Base-by-base conservation (phyloP, 1,284 basidiomycete genomes). In the Microbotryum silenes-acaulis region DNA sequence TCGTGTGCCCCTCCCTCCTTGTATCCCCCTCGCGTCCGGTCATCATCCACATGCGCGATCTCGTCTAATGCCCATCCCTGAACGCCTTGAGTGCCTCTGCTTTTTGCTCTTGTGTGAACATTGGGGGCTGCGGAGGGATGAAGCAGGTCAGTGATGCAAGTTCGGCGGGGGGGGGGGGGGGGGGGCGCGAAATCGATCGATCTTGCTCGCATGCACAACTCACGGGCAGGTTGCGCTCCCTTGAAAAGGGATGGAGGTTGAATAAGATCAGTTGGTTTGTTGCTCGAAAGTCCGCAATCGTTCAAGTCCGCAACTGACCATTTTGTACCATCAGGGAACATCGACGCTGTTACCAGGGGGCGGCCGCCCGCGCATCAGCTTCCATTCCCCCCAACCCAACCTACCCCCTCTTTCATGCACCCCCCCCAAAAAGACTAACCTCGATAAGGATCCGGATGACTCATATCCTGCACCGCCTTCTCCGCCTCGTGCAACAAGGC, bases 391-490 rank as follows among this genome's bases (percentile, higher is more conserved):
- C 27, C 50, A 25, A 51, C 51, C 5, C 27, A 27, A 27, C 5
- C 27, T 27, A 27, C 27, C 6, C 6, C 27, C 27, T 27, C 27
- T 5, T 27, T 6, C 27, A 4, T 25, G 3, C 25, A 25, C 25
- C 2, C 3, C 1, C 3, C 25, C 25, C 25, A 27, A 6, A 27
- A 27, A 27, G 27, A 27, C 27, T 27, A 4, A 27, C 27, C 27
- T 54, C 69, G 60, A 63, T 73, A 72, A 12, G 73, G 73, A 61
- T 74, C 73, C 37, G 73, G 73, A 61, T 74, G 73, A 23, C 60
- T 44, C 46, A 57, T 57, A 47, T 61, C 62, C 31, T 67, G 61
- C 1, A 72, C 64, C 51, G 73, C 63, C 45, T 68, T 60, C 64
- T 73, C 71, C 4, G 70, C 71, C 51, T 73, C 64, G 54, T 64